Conservation (phyloP, 768 basidiomycete genomes). For the Psilocybe azurescens region DNA sequence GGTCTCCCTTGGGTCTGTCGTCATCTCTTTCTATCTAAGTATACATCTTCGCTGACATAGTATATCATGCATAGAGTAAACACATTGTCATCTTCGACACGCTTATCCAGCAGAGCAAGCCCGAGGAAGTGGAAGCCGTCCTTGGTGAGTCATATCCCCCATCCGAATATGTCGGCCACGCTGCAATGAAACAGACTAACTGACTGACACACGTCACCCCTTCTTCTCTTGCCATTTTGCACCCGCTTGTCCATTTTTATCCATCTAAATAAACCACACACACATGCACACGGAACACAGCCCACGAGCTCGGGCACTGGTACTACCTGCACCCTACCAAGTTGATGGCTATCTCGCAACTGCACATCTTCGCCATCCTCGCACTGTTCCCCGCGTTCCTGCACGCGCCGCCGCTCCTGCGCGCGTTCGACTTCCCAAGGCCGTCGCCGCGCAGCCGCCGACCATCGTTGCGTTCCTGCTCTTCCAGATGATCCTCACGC, state of each 20-base stretch:
- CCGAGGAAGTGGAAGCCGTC: conserved; percentile 97
- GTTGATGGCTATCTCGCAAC: conserved; percentile 82
- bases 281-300: conserved; percentile 38
- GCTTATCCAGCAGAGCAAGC: conserved; percentile 87
- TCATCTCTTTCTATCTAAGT: not conserved
- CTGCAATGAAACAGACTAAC: not conserved
- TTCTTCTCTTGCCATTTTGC: not conserved
- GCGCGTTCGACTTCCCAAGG: conserved; percentile 80
- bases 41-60: not conserved
- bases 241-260: not conserved
- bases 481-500: conserved; percentile 89
- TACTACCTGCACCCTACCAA: conserved; percentile 90
- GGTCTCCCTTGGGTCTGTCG: conserved; percentile 87
- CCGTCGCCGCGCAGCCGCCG: conserved; percentile 68
- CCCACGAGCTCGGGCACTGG: conserved; percentile 98
- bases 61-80: conserved; percentile 61
- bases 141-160: conserved; percentile 49
- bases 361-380: conserved; percentile 88
- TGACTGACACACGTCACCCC: not conserved
- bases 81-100: conserved; percentile 98
- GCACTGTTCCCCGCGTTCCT: conserved; percentile 91
- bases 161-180: not conserved
- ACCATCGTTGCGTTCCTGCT: conserved; percentile 87
- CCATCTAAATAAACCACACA: too few relatives aligned
- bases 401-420: conserved; percentile 76